Evolutionary conservation across 345 rosid genomes (phyloP).

Genomic region (Combretum micranthum): DNA sequence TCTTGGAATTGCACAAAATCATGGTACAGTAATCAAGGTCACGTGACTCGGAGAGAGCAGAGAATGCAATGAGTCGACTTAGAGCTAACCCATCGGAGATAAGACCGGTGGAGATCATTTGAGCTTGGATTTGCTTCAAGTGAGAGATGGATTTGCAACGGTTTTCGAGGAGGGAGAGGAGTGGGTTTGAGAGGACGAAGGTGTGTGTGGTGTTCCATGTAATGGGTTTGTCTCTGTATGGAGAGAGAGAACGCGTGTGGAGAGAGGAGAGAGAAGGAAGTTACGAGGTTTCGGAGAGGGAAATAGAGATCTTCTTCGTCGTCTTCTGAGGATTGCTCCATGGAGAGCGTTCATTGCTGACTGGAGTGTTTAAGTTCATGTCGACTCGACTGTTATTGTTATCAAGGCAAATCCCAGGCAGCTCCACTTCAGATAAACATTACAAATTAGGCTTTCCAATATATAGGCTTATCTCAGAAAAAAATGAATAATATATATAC

Average conservation of each 20-base stretch:
- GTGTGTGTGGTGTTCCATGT: conserved; percentile 35
- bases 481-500: no score
- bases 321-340: no score
- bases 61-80: conserved; percentile 61
- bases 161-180: conserved; percentile 44
- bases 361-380: no score
- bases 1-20: conserved; percentile 32
- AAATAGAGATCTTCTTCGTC: not conserved
- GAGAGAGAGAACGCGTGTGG: conserved; percentile 35
- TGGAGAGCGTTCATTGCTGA: no score
- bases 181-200: conserved; percentile 47
- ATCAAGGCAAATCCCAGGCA: no score
- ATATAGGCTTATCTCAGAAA: no score
- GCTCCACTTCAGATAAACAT: no score
- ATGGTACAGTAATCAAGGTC: conserved; percentile 52
- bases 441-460: no score
- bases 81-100: conserved; percentile 47
- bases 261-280: conserved; percentile 7
- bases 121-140: conserved; percentile 70
- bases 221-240: conserved; percentile 27
- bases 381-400: no score
- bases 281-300: not conserved
- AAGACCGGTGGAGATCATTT: conserved; percentile 42
- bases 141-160: conserved; percentile 49
- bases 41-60: conserved; percentile 48